phyloP scores from a whole-genome alignment of 83 land plant genomes.

The Larix sibirica region DNA sequence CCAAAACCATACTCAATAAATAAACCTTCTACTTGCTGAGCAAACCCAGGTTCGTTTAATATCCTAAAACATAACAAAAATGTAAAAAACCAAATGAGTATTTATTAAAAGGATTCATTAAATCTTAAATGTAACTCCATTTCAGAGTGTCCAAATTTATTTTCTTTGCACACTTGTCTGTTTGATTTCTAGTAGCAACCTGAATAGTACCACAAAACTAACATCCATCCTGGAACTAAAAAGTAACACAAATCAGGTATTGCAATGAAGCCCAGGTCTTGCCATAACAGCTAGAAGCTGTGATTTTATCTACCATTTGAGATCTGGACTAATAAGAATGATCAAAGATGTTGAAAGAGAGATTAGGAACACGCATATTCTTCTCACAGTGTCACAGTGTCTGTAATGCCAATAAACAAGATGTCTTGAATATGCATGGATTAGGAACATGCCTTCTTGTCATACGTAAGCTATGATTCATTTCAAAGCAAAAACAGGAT shows the following conservation, averaged over 20 bases:
- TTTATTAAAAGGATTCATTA: background rate
- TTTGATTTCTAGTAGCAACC: background rate
- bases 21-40: conserved; percentile 59
- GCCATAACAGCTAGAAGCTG: background rate
- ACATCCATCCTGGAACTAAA: background rate
- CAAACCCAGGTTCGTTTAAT: conserved; percentile 35
- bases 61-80: conserved; percentile 34
- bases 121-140: background rate
- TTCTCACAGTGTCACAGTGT: too few relatives aligned
- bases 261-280: too few relatives aligned
- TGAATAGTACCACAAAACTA: background rate
- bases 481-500: background rate
- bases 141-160: background rate
- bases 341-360: background rate
- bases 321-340: background rate
- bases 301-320: background rate
- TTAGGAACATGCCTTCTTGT: too few relatives aligned
- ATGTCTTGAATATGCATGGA: too few relatives aligned
- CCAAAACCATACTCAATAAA: conserved; percentile 45
- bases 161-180: background rate
- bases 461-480: background rate
- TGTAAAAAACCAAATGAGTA: background rate
- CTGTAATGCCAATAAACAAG: too few relatives aligned
- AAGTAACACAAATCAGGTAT: background rate
- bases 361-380: background rate